A percentile compares a stretch with the other conserved stretches of the same genome.
Evolutionary conservation across 129 eudicot genomes (phyloP).

Genomic region (Silybum marianum): DNA sequence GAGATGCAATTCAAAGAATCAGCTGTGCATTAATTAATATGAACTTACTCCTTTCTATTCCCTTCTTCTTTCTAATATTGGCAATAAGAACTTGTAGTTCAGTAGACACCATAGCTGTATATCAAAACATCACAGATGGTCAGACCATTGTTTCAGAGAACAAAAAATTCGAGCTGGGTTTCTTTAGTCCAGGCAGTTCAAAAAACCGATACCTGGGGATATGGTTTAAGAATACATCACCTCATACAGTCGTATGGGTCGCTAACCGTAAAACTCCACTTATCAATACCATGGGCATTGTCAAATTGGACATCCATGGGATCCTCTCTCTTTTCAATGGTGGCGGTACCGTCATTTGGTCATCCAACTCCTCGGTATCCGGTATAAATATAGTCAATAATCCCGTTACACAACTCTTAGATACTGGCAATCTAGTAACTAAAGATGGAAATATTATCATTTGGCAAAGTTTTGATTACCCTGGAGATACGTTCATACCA

Average conservation of each 20-base stretch:
- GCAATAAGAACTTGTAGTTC: not conserved
- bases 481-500: constrained; percentile 11
- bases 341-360: constrained; percentile 22
- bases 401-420: not conserved
- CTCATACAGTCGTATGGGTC: constrained; percentile 28
- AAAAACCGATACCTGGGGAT: constrained; percentile 27
- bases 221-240: constrained; percentile 21
- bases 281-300: not conserved
- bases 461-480: not conserved
- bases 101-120: constrained; percentile 20
- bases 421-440: constrained; percentile 34
- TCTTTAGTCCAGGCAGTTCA: constrained; percentile 41
- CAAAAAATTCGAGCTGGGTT: constrained; percentile 34
- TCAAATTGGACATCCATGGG: constrained; percentile 27
- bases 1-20: too few relatives aligned
- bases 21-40: not conserved
- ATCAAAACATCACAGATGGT: constrained; percentile 29
- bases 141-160: constrained; percentile 25
- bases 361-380: constrained; percentile 24
- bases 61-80: constrained; percentile 1
- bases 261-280: constrained; percentile 28
- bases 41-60: not conserved
- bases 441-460: not conserved
- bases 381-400: not conserved
- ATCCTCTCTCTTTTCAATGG: constrained; percentile 19